Evolutionary conservation across 2,329 filamentous ascomycete species (phyloP).

Genomic region (Apiospora sp.): DNA sequence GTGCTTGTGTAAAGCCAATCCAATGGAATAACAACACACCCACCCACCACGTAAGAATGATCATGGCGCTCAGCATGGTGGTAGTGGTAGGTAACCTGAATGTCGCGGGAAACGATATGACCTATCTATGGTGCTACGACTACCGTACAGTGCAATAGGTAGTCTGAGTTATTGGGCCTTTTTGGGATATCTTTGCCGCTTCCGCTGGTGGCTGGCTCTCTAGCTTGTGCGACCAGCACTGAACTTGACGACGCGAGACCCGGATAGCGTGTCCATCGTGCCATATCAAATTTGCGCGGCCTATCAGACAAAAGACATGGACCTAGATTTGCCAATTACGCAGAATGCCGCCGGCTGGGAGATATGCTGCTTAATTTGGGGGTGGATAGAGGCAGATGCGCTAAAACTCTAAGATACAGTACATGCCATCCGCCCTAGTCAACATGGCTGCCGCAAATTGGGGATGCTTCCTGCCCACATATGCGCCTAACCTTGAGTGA

Average conservation of each 20-base stretch:
- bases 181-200: conserved; percentile 2
- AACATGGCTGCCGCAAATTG: conserved; percentile 18
- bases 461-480: background rate
- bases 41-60: background rate
- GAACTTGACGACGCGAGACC: background rate
- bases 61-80: background rate
- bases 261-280: conserved; percentile 1
- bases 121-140: background rate
- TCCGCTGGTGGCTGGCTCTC: background rate
- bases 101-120: background rate
- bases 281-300: conserved; percentile 2
- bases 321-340: background rate
- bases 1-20: background rate
- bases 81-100: background rate
- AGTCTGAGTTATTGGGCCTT: conserved; percentile 1
- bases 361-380: conserved; percentile 3
- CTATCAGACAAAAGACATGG: conserved; percentile 6
- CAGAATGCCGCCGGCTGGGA: conserved; percentile 8
- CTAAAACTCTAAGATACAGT: conserved; percentile 14
- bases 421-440: conserved; percentile 12
- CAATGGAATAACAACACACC: background rate
- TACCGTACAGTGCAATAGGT: no score
- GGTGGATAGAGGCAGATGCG: background rate
- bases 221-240: background rate
- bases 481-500: conserved; percentile 2